Base-by-base conservation (phyloP, 2,329 filamentous ascomycete species). In the Cordyceps tenuipes region DNA sequence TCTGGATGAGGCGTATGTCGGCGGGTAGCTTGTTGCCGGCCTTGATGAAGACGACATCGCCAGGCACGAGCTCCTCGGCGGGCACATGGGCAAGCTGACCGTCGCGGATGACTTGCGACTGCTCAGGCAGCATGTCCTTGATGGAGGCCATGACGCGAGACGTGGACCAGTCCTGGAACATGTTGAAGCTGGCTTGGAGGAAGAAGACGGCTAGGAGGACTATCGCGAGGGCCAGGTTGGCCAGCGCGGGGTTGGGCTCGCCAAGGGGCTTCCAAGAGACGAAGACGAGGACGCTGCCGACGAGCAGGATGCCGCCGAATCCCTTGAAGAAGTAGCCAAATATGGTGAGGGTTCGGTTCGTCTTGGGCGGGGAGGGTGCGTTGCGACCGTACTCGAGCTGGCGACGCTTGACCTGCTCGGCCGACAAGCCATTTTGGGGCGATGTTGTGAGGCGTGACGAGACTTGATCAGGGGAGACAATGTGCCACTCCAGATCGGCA, bases 141-240 rank as follows among this genome's bases (percentile, higher is more conserved):
- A 92, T 92, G 0, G 87, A 90, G 19, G 84, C 82, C 89, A 92
- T 92, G 59, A 91, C 88, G 5, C 85, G 77, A 1, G 83, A 87
- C 0, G 87, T 88, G 2, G 87, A 90, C 82, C 88, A 92, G 69
- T 92, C 89, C 67, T 87, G 84, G 77, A 80, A 88, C 67, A 82
- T 81, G 67, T 86, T 86, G 73, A 91, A 91, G 3, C 76, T 81
- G 17, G 86, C 88, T 66, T 88, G 84, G 46, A 87, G 82, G 63
- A 85, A 72, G 67, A 87, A 92, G 8, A 92, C 88, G 6, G 83
- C 80, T 1, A 87, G 70, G 6, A 92, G 75, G 3, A 92, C 88
- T 66, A 90, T 89, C 0, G 85, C 89, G 26, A 92, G 78, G 0
- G 88, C 89, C 64, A 84, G 65, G 68, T 93, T 92, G 7, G 89